Base-by-base conservation (phyloP, 805 yeast species). In the Spathaspora sp. region DNA sequence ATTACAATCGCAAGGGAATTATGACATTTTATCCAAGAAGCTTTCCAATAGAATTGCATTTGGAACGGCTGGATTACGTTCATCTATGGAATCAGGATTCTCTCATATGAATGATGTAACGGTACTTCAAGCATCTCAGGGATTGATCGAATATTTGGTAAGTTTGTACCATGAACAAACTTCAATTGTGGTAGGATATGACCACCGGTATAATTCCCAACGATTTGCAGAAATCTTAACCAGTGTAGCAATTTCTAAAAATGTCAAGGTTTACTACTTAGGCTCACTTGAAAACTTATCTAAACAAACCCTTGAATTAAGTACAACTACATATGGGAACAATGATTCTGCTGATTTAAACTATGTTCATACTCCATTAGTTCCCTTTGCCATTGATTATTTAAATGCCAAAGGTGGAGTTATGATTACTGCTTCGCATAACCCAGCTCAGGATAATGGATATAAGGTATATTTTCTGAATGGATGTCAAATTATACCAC, bases 401-500 rank as follows among this genome's bases (percentile, higher is more conserved):
- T 76, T 69, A 50, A 56, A 68, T 0, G 88, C 96, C 0, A 73
- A 85, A 0, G 89, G 85, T 48, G 99, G 98, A 19, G 87, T 93
- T 1, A 92, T 92, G 97, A 81, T 92, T 28, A 90, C 97, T 0
- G 96, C 97, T 1, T 87, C 94, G 49, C 96, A 89, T 62, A 87
- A 87, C 63, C 93, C 94, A 1, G 87, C 87, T 32, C 73, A 80
- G 64, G 97, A 91, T 64, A 92, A 92, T 62, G 98, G 98, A 0
- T 93, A 89, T 70, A 93, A 93, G 63, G 98, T 93, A 0, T 93
- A 94, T 71, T 90, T 94, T 82, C 73, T 77, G 9, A 93, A 93
- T 64, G 98, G 97, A 3, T 93, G 97, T 66, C 98, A 94, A 66
- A 94, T 93, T 56, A 89, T 93, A 45, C 92, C 97, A 1, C 98